Evolutionary conservation across 192 early-diverging fungal genomes (phyloP).

Genomic region (Rhizophagus clarus): DNA sequence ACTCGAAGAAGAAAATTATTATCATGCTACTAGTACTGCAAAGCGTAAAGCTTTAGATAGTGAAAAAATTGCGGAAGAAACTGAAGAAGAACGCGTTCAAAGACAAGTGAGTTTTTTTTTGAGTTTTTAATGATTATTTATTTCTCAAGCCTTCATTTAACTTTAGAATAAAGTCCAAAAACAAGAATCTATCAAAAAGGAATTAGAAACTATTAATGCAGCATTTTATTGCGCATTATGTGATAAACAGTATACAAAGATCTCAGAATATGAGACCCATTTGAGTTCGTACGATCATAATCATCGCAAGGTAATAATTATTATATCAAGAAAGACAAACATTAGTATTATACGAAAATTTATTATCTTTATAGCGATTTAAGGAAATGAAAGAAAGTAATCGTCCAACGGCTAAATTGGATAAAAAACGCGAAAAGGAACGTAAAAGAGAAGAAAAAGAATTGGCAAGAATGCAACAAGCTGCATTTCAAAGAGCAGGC

Average conservation of each 20-base stretch:
- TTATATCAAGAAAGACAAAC: not conserved
- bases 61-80: constrained; percentile 69
- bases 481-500: constrained; percentile 53
- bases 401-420: constrained; percentile 37
- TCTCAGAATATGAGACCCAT: constrained; percentile 77
- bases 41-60: constrained; percentile 64
- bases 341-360: not conserved
- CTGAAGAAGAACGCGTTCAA: constrained; percentile 50
- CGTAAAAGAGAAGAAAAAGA: constrained; percentile 68
- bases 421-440: constrained; percentile 64
- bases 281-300: constrained; percentile 79
- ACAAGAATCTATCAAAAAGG: constrained; percentile 54
- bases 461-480: constrained; percentile 64
- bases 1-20: constrained; percentile 53
- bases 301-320: constrained; percentile 64
- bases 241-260: constrained; percentile 79
- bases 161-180: constrained; percentile 50
- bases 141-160: not conserved
- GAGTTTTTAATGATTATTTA: not conserved
- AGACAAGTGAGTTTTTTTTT: constrained; percentile 50
- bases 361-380: constrained; percentile 55
- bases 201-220: constrained; percentile 61
- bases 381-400: constrained; percentile 75
- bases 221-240: constrained; percentile 80
- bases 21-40: constrained; percentile 59